Conservation (phyloP, 225 moss, liverwort and hornwort species). For the Thuidium tamariscinum region DNA sequence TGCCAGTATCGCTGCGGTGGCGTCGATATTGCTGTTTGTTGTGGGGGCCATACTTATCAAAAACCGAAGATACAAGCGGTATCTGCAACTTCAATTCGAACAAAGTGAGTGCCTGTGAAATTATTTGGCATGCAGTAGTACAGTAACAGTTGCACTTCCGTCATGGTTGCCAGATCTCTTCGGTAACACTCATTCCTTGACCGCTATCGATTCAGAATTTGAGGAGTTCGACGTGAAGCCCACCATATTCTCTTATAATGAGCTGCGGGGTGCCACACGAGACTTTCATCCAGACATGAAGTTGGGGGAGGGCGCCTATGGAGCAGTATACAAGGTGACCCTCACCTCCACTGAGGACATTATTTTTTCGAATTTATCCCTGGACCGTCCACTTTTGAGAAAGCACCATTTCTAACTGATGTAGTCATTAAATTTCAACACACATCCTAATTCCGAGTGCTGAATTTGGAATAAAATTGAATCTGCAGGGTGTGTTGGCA, state of each 20-base stretch:
- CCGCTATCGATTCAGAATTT: neutral
- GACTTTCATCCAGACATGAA: constrained; percentile 10
- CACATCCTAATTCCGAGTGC: neutral
- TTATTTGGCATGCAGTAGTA: neutral
- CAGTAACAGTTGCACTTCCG: no score
- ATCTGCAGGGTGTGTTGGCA: constrained; percentile 2
- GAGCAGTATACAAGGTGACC: constrained; percentile 11
- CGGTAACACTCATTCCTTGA: neutral
- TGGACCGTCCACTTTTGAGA: neutral
- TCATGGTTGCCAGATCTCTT: neutral
- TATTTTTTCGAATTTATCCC: neutral
- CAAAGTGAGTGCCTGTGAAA: neutral
- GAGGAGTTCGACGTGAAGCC: constrained; percentile 20
- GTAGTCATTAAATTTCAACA: neutral
- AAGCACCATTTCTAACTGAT: neutral
- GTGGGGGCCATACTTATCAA: neutral
- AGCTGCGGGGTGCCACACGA: constrained; percentile 1
- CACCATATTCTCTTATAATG: constrained; percentile 12
- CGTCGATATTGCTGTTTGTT: neutral
- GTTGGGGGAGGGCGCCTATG: constrained; percentile 13
- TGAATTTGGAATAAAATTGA: neutral
- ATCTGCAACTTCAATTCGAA: neutral
- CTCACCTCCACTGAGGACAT: neutral
- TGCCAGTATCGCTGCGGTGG: neutral
- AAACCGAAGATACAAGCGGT: neutral